phyloP scores from a whole-genome alignment of 2,329 filamentous ascomycete genomes.

The Aspergillus ruber region DNA sequence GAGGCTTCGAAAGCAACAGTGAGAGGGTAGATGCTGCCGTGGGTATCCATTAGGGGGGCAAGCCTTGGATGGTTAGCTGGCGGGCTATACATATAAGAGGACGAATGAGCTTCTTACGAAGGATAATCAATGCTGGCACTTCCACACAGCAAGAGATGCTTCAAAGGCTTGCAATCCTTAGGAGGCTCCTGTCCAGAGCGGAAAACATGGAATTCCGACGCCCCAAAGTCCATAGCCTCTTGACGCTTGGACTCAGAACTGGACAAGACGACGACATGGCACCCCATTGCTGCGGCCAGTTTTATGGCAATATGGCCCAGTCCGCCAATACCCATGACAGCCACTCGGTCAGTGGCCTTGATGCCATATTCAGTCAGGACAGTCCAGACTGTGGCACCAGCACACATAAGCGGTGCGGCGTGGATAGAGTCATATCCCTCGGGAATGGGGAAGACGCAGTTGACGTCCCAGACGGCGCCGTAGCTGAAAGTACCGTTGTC shows the following conservation, averaged over 20 bases:
- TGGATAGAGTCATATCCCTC: constrained; percentile 22
- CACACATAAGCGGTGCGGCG: constrained; percentile 32
- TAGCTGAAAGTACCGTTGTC: constrained; percentile 28
- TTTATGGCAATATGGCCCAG: constrained; percentile 66
- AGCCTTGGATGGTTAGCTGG: constrained; percentile 10
- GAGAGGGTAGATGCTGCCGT: constrained; percentile 19
- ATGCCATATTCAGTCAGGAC: constrained; percentile 57
- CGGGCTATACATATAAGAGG: not conserved
- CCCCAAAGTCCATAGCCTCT: constrained; percentile 19
- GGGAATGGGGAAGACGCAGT: constrained; percentile 33
- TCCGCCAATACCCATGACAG: constrained; percentile 64
- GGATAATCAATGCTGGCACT: constrained; percentile 18
- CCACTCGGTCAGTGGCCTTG: constrained; percentile 62
- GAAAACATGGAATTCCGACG: constrained; percentile 21
- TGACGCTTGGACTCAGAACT: constrained; percentile 21
- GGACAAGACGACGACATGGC: constrained; percentile 42
- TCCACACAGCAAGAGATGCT: constrained; percentile 19
- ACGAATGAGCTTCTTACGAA: constrained; percentile 13
- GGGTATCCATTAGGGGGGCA: constrained; percentile 17
- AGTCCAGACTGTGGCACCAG: constrained; percentile 39
- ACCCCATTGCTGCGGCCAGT: constrained; percentile 63
- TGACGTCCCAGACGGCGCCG: constrained; percentile 28
- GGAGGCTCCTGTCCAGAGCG: constrained; percentile 12
- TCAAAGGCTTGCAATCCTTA: constrained; percentile 17
- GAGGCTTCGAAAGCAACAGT: constrained; percentile 16